Base-by-base conservation (phyloP, 2,329 filamentous ascomycete species). In the Sarocladium oryzae region DNA sequence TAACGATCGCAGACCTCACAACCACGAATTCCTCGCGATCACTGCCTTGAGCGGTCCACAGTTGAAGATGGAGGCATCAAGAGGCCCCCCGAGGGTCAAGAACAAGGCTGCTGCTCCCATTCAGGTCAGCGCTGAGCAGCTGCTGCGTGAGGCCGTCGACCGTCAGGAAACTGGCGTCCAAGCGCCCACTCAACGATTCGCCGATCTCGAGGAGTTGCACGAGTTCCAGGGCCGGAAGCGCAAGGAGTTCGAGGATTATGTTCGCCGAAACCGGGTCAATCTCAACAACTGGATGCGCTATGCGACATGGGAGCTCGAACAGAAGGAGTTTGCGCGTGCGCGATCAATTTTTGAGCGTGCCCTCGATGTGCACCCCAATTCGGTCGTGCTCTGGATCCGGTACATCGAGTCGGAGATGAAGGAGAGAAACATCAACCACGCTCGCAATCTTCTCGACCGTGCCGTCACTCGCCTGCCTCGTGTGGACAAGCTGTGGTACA, bases 211-310 rank as follows among this genome's bases (percentile, higher is more conserved):
- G 74, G 93, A 99, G 74, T 82, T 99, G 45, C 92, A 97, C 73
- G 93, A 97, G 70, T 96, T 88, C 69, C 93, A 99, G 70, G 92
- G 91, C 51, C 83, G 93, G 57, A 97, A 97, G 73, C 81, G 93
- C 59, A 93, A 91, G 69, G 93, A 96, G 63, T 99, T 96, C 61
- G 93, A 99, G 71, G 89, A 96, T 74, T 97, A 97, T 85, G 89
- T 97, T 54, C 85, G 90, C 57, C 87, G 93, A 57, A 97, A 97
- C 66, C 76, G 92, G 63, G 79, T 96, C 66, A 96, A 95, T 64
- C 90, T 97, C 79, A 95, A 95, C 76, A 97, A 97, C 70, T 99
- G 93, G 93, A 89, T 93, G 79, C 88, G 91, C 63, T 99, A 99
- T 76, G 92, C 93, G 52, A 82, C 88, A 60, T 99, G 91, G 89